Evolutionary conservation across 2,329 filamentous ascomycete species (phyloP).

Genomic region (Trichoderma polysporum): DNA sequence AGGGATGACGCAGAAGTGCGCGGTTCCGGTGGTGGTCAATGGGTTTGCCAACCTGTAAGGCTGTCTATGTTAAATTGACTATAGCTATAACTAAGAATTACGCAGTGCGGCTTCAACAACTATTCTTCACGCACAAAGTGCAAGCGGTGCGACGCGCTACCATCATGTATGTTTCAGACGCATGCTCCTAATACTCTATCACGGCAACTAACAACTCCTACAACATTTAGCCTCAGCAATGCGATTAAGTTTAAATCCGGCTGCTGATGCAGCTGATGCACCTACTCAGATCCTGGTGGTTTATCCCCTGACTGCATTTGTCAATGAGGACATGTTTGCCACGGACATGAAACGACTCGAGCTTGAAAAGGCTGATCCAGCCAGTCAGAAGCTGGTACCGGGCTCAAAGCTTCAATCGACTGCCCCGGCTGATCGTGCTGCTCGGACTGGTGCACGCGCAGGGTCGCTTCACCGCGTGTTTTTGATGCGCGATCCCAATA

Average conservation of each 20-base stretch:
- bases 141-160: slow-evolving; percentile 39
- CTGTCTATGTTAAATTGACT: neutral
- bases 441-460: slow-evolving; percentile 67
- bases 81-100: slow-evolving; percentile 23
- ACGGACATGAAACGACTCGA: slow-evolving; percentile 74
- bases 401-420: slow-evolving; percentile 59
- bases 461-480: slow-evolving; percentile 76
- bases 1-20: slow-evolving; percentile 37
- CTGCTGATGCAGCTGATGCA: slow-evolving; percentile 50
- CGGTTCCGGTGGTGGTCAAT: slow-evolving; percentile 31
- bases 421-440: slow-evolving; percentile 53
- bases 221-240: slow-evolving; percentile 29
- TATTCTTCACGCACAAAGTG: slow-evolving; percentile 40
- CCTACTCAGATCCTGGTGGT: slow-evolving; percentile 76
- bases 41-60: slow-evolving; percentile 38
- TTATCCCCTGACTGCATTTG: slow-evolving; percentile 66
- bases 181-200: slow-evolving; percentile 40
- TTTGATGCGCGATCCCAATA: slow-evolving; percentile 69
- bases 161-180: slow-evolving; percentile 30
- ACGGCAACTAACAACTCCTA: slow-evolving; percentile 23
- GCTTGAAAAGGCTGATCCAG: slow-evolving; percentile 53
- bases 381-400: slow-evolving; percentile 45
- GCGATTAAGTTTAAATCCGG: slow-evolving; percentile 45
- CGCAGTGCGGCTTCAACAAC: slow-evolving; percentile 42
- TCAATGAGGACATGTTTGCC: slow-evolving; percentile 70